Evolutionary conservation across 805 yeast genomes (phyloP).

Genomic region (Candida tibetensis): DNA sequence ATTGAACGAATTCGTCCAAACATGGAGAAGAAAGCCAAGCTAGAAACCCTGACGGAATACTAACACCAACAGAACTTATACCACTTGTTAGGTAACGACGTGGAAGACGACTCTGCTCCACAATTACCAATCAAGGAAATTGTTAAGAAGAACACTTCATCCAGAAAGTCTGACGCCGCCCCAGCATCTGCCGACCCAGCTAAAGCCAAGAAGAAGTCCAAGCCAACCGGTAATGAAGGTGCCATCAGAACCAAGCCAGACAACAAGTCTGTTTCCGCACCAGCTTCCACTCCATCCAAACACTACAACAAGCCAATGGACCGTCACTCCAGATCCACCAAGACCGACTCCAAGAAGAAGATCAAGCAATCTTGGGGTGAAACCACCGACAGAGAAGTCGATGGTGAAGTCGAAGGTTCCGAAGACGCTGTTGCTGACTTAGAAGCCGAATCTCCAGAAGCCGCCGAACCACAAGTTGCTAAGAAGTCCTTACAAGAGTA

Average conservation of each 20-base stretch:
- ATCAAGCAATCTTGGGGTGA: slow-evolving; percentile 88
- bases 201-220: slow-evolving; percentile 68
- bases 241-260: slow-evolving; percentile 62
- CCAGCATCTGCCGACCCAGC: slow-evolving; percentile 81
- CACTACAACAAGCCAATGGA: slow-evolving; percentile 62
- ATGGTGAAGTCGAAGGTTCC: slow-evolving; percentile 54
- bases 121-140: slow-evolving; percentile 64
- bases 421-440: slow-evolving; percentile 42
- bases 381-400: slow-evolving; percentile 62
- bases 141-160: slow-evolving; percentile 77
- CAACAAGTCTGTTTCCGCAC: slow-evolving; percentile 67
- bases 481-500: slow-evolving; percentile 81
- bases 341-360: slow-evolving; percentile 82
- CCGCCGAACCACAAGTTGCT: slow-evolving; percentile 49
- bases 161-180: slow-evolving; percentile 81
- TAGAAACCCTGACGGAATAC: slow-evolving; percentile 1
- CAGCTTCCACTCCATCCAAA: slow-evolving; percentile 51
- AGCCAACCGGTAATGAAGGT: slow-evolving; percentile 83
- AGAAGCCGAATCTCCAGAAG: slow-evolving; percentile 38
- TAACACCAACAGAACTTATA: slow-evolving; percentile 60
- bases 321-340: slow-evolving; percentile 84
- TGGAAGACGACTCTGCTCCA: slow-evolving; percentile 69
- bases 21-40: too few species aligned
- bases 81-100: slow-evolving; percentile 85
- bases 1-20: too few species aligned